These are phyloP conservation scores for Arachis hypogaea DNA, from an alignment of 306 rosid species.

Conservation along the genomic window DNA sequence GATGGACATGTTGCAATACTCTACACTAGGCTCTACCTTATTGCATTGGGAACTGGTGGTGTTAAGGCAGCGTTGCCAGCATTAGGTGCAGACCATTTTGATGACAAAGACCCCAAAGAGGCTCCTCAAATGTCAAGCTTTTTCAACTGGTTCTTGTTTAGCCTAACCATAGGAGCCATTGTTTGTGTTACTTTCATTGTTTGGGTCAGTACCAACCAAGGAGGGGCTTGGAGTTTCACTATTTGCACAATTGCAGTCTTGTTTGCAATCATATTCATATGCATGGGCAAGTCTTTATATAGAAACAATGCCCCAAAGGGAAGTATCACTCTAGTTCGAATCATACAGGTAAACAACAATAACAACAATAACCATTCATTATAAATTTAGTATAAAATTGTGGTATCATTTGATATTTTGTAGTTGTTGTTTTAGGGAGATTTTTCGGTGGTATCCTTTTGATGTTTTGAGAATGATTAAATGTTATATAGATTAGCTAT, in stretches of 20 bases:
- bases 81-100: constrained; percentile 84
- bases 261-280: constrained; percentile 39
- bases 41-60: constrained; percentile 80
- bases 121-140: constrained; percentile 70
- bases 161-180: constrained; percentile 68
- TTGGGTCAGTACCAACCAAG: constrained; percentile 65
- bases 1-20: constrained; percentile 58
- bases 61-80: constrained; percentile 75
- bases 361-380: no score
- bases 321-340: constrained; percentile 60
- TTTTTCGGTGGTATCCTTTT: no score
- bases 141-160: constrained; percentile 83
- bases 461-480: no score
- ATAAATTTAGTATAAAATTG: no score
- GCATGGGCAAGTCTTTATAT: constrained; percentile 67
- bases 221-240: constrained; percentile 73
- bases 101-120: constrained; percentile 65
- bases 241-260: constrained; percentile 51
- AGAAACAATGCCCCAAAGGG: constrained; percentile 64
- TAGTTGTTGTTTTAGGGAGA: no score
- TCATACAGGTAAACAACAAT: constrained; percentile 54
- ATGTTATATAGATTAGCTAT: no score
- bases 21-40: constrained; percentile 63
- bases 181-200: constrained; percentile 65
- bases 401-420: no score